Conservation (phyloP, 2,329 filamentous ascomycete species). For the Exophiala viscosa region DNA sequence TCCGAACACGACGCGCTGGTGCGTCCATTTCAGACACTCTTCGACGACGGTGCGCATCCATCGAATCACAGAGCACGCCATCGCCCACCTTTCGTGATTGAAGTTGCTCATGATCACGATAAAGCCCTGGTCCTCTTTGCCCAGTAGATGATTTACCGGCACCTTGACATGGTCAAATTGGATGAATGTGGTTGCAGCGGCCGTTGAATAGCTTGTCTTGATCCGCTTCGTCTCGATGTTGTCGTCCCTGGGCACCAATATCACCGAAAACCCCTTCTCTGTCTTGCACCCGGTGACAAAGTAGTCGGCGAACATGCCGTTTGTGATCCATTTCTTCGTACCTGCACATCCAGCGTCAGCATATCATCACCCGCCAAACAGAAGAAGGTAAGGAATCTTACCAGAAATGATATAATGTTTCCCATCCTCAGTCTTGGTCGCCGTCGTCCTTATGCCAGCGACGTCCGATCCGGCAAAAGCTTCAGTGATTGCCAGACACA, state of each 20-base stretch:
- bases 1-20: constrained; percentile 70
- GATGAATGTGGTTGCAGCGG: constrained; percentile 69
- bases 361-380: background rate
- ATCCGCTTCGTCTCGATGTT: constrained; percentile 68
- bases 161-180: constrained; percentile 72
- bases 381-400: constrained; percentile 43
- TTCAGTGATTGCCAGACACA: constrained; percentile 76
- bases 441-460: constrained; percentile 66
- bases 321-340: constrained; percentile 77
- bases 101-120: constrained; percentile 74
- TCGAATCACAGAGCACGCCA: constrained; percentile 62
- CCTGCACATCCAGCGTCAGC: constrained; percentile 49
- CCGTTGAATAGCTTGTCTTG: constrained; percentile 62
- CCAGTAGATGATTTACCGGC: constrained; percentile 66
- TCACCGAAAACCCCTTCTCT: constrained; percentile 61
- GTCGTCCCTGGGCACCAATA: constrained; percentile 65
- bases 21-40: constrained; percentile 70
- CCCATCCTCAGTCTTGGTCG: constrained; percentile 58
- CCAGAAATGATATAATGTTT: constrained; percentile 57
- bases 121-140: constrained; percentile 68
- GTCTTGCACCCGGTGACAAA: constrained; percentile 70
- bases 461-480: constrained; percentile 72
- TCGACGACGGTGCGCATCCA: constrained; percentile 59
- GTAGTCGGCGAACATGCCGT: constrained; percentile 67
- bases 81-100: constrained; percentile 73